Evolutionary conservation across 2,329 filamentous ascomycete genomes (phyloP).

Genomic region (Xenoacremonium recifei): DNA sequence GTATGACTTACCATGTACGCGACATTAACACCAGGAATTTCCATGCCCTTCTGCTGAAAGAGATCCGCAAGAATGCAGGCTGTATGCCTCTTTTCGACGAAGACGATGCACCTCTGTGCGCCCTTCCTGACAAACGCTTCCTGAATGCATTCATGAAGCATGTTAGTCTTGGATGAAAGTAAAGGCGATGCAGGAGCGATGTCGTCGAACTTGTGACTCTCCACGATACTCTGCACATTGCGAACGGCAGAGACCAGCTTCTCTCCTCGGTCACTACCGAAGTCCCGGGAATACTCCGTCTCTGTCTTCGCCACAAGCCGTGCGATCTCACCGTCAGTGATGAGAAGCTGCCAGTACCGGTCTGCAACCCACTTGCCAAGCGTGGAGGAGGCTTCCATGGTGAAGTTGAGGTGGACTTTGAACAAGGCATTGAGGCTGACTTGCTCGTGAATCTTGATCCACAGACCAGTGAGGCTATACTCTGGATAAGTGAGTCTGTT

Average conservation of each 20-base stretch:
- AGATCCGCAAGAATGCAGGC: conserved; percentile 71
- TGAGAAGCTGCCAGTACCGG: conserved; percentile 70
- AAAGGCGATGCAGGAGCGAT: conserved; percentile 31
- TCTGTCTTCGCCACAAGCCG: conserved; percentile 60
- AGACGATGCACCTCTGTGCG: conserved; percentile 70
- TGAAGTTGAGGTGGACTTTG: conserved; percentile 55
- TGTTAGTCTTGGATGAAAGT: conserved; percentile 72
- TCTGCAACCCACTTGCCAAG: conserved; percentile 87
- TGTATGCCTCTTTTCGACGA: conserved; percentile 77
- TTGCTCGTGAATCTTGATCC: conserved; percentile 50
- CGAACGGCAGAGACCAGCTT: conserved; percentile 55
- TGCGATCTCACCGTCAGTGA: conserved; percentile 60
- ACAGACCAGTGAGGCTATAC: conserved; percentile 62
- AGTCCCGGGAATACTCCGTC: conserved; percentile 25
- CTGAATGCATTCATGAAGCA: conserved; percentile 59
- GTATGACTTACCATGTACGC: conserved; percentile 58
- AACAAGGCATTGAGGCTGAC: conserved; percentile 47
- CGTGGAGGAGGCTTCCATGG: conserved; percentile 58
- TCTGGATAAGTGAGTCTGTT: conserved; percentile 40
- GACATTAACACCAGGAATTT: conserved; percentile 56
- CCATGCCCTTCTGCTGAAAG: conserved; percentile 55
- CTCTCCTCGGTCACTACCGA: conserved; percentile 32
- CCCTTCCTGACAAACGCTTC: conserved; percentile 62
- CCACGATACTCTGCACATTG: conserved; percentile 56
- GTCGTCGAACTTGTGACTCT: conserved; percentile 43